These are phyloP conservation scores for Panicum miliaceum DNA, from an alignment of 176 grass and related monocot species.

Conservation along the genomic window DNA sequence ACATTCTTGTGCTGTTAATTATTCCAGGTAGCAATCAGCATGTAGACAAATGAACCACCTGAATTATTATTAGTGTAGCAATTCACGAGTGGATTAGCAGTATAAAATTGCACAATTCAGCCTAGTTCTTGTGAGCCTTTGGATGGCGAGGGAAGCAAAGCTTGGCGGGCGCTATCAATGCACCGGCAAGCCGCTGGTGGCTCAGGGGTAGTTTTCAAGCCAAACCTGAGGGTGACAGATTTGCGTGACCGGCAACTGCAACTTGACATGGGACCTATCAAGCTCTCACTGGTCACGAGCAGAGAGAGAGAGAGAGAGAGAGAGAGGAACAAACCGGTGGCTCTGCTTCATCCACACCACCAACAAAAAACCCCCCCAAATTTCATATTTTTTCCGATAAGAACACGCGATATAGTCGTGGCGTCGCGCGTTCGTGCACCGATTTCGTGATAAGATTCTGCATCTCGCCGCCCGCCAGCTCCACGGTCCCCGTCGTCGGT, in stretches of 20 bases:
- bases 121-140: conserved; percentile 26
- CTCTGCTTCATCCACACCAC: neutral
- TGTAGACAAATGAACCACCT: neutral
- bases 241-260: neutral
- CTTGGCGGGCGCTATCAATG: neutral
- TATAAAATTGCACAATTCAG: neutral
- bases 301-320: neutral
- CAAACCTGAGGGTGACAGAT: neutral
- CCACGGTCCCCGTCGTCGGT: neutral
- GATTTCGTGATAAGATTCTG: conserved; percentile 41
- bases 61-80: neutral
- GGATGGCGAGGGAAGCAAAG: conserved; percentile 24
- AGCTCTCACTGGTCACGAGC: neutral
- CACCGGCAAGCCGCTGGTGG: neutral
- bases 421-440: neutral
- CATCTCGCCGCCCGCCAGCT: conserved; percentile 4
- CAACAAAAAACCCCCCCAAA: neutral
- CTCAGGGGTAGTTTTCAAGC: neutral
- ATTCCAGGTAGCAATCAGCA: neutral
- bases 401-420: neutral
- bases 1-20: neutral
- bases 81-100: neutral
- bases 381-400: conserved; percentile 6
- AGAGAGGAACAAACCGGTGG: neutral
- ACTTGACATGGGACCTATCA: neutral